These are phyloP conservation scores for Royoungia palumana DNA, from an alignment of 768 basidiomycete genomes.

Conservation along the genomic window DNA sequence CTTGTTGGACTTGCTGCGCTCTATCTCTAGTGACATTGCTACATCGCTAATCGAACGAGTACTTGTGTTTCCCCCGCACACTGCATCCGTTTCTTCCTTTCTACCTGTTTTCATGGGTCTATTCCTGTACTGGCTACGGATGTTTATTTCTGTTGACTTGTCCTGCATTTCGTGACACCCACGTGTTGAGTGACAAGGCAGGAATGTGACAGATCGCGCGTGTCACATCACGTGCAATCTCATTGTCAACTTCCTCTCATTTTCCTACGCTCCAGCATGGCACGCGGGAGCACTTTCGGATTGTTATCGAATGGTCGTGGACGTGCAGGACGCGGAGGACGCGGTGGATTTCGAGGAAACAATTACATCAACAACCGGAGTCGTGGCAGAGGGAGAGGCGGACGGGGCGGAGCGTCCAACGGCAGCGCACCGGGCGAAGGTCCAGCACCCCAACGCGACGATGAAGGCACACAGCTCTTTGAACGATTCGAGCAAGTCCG, in stretches of 20 bases:
- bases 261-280: constrained; percentile 22
- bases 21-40: constrained; percentile 12
- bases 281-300: constrained; percentile 53
- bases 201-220: constrained; percentile 24
- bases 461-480: constrained; percentile 84
- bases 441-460: constrained; percentile 65
- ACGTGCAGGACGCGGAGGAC: constrained; percentile 41
- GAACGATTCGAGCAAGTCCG: constrained; percentile 82
- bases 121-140: constrained; percentile 22
- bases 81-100: neutral
- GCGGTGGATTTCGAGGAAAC: constrained; percentile 31
- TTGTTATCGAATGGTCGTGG: constrained; percentile 45
- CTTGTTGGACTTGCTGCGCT: neutral
- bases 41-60: constrained; percentile 11
- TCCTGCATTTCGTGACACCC: constrained; percentile 27
- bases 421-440: constrained; percentile 40
- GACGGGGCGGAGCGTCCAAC: constrained; percentile 32
- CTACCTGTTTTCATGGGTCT: constrained; percentile 4
- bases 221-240: constrained; percentile 24
- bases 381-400: constrained; percentile 44
- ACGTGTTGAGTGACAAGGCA: constrained; percentile 1
- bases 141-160: constrained; percentile 8
- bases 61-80: constrained; percentile 1
- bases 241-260: neutral
- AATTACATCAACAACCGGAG: constrained; percentile 46